Conservation (phyloP, 164 flowering plant species). For the Platanus orientalis region DNA sequence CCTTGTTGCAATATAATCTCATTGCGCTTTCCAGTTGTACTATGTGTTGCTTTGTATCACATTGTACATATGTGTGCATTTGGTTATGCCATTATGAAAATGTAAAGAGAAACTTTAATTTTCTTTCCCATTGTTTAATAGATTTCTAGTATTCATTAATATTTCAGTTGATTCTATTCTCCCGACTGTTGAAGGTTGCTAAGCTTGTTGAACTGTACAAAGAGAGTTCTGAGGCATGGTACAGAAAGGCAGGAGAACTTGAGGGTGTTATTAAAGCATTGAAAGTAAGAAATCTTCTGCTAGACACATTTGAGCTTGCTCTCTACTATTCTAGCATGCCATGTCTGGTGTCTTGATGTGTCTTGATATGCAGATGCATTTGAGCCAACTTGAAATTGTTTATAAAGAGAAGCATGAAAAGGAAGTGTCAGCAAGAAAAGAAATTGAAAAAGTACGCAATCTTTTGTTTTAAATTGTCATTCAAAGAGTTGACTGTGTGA, state of each 20-base stretch:
- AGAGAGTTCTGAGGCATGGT: constrained; percentile 96
- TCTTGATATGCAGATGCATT: constrained; percentile 48
- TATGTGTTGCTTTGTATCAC: too few relatives aligned
- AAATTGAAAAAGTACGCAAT: constrained; percentile 56
- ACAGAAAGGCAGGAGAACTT: constrained; percentile 88
- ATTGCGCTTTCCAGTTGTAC: too few relatives aligned
- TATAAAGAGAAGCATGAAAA: constrained; percentile 67
- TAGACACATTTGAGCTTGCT: background rate
- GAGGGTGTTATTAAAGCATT: constrained; percentile 96
- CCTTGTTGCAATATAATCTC: too few relatives aligned
- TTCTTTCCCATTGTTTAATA: too few relatives aligned
- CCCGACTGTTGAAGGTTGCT: constrained; percentile 27
- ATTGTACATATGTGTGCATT: too few relatives aligned
- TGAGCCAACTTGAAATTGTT: constrained; percentile 70
- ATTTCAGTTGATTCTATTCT: background rate
- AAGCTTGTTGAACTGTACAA: constrained; percentile 85
- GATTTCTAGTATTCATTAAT: too few relatives aligned
- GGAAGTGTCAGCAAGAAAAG: constrained; percentile 51
- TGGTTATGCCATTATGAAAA: too few relatives aligned
- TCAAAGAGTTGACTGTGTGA: background rate
- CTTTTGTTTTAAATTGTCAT: background rate
- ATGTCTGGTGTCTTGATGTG: background rate
- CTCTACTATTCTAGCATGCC: background rate
- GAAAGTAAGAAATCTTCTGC: constrained; percentile 44
- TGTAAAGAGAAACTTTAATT: too few relatives aligned